Conservation (phyloP, 768 basidiomycete species). For the Lentinula lateritia region DNA sequence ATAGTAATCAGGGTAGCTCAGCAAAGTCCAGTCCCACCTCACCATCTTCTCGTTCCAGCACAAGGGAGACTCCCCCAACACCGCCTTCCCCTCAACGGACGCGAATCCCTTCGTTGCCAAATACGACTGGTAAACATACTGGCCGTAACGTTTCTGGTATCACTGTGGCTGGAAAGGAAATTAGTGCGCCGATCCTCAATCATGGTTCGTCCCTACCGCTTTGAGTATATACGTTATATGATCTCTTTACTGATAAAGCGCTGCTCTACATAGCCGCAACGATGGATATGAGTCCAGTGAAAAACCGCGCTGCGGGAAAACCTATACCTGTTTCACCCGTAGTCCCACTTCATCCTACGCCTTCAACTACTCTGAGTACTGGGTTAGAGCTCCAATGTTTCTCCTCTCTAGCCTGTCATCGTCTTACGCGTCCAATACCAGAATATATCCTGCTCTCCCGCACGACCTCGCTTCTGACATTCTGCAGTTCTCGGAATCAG, state of each 20-base stretch:
- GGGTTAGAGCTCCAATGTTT: constrained; percentile 43
- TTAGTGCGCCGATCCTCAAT: constrained; percentile 66
- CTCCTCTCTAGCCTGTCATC: constrained; percentile 5
- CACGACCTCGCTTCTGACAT: constrained; percentile 80
- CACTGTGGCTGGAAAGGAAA: constrained; percentile 55
- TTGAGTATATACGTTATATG: neutral
- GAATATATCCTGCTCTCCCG: constrained; percentile 74
- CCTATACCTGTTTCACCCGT: constrained; percentile 56
- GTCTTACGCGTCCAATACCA: constrained; percentile 24
- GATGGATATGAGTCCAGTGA: constrained; percentile 69
- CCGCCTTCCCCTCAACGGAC: constrained; percentile 42
- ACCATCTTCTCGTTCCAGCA: constrained; percentile 8
- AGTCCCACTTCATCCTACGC: constrained; percentile 20
- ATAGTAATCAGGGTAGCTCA: constrained; percentile 4
- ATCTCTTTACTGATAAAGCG: constrained; percentile 10
- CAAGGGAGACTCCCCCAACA: constrained; percentile 18
- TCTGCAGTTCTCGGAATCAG: constrained; percentile 79
- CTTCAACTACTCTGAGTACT: constrained; percentile 48
- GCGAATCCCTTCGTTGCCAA: constrained; percentile 30
- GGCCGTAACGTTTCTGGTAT: constrained; percentile 32
- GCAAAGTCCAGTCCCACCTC: constrained; percentile 16
- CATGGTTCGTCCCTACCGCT: constrained; percentile 41
- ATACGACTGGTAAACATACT: constrained; percentile 25
- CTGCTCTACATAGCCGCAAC: constrained; percentile 48
- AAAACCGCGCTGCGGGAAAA: constrained; percentile 51